A percentile compares a stretch with the other conserved stretches of the same genome.
Evolutionary conservation across 805 yeast genomes (phyloP).

Genomic region (Saccharomycopsis fibuligera): DNA sequence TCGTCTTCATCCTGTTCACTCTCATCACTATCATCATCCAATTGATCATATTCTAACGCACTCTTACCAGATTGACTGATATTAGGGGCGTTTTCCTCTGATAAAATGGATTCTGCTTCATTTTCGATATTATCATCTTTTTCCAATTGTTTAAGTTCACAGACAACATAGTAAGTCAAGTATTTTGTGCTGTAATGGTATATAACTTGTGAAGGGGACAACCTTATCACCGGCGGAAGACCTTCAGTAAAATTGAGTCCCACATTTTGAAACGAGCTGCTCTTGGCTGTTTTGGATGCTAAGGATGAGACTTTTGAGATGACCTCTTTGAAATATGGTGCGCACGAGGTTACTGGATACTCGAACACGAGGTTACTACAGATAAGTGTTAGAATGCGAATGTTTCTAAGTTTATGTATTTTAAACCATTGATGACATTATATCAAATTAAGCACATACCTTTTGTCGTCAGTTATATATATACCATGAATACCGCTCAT

Average conservation of each 20-base stretch:
- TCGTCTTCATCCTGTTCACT: conserved; percentile 18
- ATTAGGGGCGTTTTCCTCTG: background rate
- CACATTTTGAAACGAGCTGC: conserved; percentile 22
- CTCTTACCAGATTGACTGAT: conserved; percentile 10
- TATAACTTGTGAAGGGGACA: conserved; percentile 4
- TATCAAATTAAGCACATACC: conserved; percentile 26
- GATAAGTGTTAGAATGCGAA: background rate
- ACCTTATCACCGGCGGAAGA: conserved; percentile 2
- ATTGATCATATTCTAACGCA: conserved; percentile 15
- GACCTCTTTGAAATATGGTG: conserved; percentile 29
- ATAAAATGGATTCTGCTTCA: background rate
- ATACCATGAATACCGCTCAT: conserved; percentile 18
- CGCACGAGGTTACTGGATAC: conserved; percentile 30
- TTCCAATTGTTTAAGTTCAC: conserved; percentile 1
- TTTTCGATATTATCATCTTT: background rate
- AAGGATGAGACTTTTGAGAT: conserved; percentile 25
- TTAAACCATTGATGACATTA: no score
- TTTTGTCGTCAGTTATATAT: conserved; percentile 35
- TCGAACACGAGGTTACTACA: conserved; percentile 32
- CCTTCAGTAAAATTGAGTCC: conserved; percentile 14
- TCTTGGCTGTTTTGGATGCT: conserved; percentile 15
- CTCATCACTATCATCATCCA: conserved; percentile 12
- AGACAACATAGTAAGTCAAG: conserved; percentile 8
- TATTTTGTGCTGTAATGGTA: conserved; percentile 15
- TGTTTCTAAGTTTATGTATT: background rate